Percentiles rank a stretch among this genome's conserved stretches.
phyloP scores from a whole-genome alignment of 306 rosid genomes.

The Ormosia emarginata region DNA sequence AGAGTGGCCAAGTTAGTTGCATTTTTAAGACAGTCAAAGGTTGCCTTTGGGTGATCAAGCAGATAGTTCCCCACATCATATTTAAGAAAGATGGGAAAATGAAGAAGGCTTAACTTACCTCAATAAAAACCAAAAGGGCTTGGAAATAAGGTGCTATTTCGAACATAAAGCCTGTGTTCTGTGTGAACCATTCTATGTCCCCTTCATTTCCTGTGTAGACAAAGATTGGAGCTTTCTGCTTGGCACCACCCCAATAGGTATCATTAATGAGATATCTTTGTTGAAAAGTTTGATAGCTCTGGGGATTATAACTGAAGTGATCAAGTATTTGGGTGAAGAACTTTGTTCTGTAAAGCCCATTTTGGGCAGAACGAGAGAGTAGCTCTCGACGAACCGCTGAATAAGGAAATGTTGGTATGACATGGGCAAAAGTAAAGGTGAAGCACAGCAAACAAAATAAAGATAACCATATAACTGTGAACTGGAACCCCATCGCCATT shows the following conservation, averaged over 20 bases:
- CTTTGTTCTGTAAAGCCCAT: slow-evolving; percentile 42
- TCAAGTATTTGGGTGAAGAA: slow-evolving; percentile 86
- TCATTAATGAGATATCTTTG: slow-evolving; percentile 60
- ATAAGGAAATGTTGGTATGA: slow-evolving; percentile 36
- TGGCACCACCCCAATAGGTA: slow-evolving; percentile 56
- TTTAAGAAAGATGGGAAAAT: background rate
- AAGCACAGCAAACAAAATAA: slow-evolving; percentile 3
- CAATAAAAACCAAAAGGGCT: slow-evolving; percentile 80
- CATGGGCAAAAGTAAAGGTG: background rate
- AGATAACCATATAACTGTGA: background rate
- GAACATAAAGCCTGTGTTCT: slow-evolving; percentile 75
- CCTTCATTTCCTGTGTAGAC: slow-evolving; percentile 96
- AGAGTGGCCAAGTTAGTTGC: background rate
- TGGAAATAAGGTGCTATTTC: slow-evolving; percentile 68
- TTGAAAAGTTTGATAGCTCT: slow-evolving; percentile 64
- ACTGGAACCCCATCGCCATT: background rate
- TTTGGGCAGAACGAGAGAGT: slow-evolving; percentile 28
- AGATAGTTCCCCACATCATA: background rate
- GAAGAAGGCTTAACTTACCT: slow-evolving; percentile 40
- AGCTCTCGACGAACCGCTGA: slow-evolving; percentile 19
- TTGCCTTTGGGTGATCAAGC: background rate
- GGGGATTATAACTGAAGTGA: slow-evolving; percentile 74
- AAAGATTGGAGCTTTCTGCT: slow-evolving; percentile 48
- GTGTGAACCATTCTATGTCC: slow-evolving; percentile 75
- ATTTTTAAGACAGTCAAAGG: background rate